Evolutionary conservation across 306 rosid species (phyloP).

Genomic region (Trifolium subterraneum): DNA sequence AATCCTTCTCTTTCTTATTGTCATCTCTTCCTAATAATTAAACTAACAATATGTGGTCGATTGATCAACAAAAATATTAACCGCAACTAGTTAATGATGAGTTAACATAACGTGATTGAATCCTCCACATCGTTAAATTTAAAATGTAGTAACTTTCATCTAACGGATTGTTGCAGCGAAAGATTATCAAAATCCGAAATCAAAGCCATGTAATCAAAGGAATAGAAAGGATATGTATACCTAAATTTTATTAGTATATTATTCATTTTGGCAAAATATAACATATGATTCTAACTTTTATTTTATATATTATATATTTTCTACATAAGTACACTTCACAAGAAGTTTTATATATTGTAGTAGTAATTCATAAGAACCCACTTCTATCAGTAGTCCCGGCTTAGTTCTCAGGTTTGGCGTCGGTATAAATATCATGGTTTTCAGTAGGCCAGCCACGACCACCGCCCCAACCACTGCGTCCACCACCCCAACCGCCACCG

Average conservation of each 20-base stretch:
- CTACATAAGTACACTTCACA: neutral
- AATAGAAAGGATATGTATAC: neutral
- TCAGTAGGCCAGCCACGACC: neutral
- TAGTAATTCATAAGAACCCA: neutral
- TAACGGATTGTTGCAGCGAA: too few species aligned
- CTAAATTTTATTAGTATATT: neutral
- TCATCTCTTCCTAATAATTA: too few species aligned
- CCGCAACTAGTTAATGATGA: too few species aligned
- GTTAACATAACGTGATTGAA: too few species aligned
- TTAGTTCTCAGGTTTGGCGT: neutral
- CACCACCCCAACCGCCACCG: too few species aligned
- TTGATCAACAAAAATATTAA: too few species aligned
- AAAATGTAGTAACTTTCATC: too few species aligned
- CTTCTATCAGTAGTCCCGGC: neutral
- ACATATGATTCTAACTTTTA: neutral
- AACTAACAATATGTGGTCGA: too few species aligned
- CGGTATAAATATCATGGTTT: neutral
- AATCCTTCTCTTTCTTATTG: too few species aligned
- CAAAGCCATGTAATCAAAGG: too few species aligned
- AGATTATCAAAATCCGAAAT: too few species aligned
- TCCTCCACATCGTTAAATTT: too few species aligned
- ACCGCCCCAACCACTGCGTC: neutral
- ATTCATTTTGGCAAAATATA: neutral
- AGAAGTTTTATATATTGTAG: constrained; percentile 8
- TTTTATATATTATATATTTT: neutral